Base-by-base conservation (phyloP, 2,329 filamentous ascomycete genomes). In the Ramichloridium luteum region DNA sequence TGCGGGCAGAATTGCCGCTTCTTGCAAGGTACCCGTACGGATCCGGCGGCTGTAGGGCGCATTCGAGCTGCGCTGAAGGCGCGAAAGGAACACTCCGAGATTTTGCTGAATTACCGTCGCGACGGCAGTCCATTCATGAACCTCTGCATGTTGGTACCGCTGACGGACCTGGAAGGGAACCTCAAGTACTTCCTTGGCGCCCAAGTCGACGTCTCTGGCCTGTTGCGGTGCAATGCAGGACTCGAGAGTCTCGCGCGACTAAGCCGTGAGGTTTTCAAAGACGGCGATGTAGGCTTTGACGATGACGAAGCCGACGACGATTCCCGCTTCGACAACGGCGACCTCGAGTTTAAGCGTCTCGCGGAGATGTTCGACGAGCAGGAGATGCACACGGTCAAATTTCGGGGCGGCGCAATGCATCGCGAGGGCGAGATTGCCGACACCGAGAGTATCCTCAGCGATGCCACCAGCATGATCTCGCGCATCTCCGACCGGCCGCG, bases 1-100 rank as follows among this genome's bases (percentile, higher is more conserved):
- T 68, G 85, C 8, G 80, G 80, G 0, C 72, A 77, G 17, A 86
- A 86, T 41, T 85, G 80, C 44, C 71, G 80, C 5, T 84, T 85
- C 44, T 65, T 86, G 1, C 80, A 85, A 50, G 80, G 80, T 0
- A 78, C 78, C 0, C 71, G 69, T 44, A 84, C 80, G 4, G 78
- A 77, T 40, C 61, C 61, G 0, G 64, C 68, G 37, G 78, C 73
- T 29, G 62, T 79, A 0, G 55, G 62, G 34, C 64, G 80, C 32
- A 59, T 86, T 8, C 62, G 68, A 16, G 68, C 77, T 25, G 73
- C 72, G 16, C 56, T 80, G 9, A 53, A 62, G 6, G 69, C 65
- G 1, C 75, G 75, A 9, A 66, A 70, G 40, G 79, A 84, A 44
- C 71, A 77, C 41, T 79, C 68, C 30, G 80, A 86, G 45, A 70